These are phyloP conservation scores for Penicillium sp. DNA, from an alignment of 2,329 filamentous ascomycete genomes.

Conservation along the genomic window DNA sequence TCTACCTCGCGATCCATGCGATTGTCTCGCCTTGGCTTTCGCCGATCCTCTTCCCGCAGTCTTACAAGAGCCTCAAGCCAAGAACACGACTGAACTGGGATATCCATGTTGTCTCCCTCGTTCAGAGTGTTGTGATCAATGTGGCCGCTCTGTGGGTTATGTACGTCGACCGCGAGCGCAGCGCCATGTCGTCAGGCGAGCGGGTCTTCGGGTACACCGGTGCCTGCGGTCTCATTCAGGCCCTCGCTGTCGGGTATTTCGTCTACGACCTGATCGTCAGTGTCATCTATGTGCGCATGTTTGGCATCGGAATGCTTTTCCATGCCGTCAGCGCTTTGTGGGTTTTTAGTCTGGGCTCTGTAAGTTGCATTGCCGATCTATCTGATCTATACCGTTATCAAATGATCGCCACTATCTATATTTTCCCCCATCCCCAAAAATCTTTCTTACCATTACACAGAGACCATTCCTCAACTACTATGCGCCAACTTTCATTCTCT, in stretches of 20 bases:
- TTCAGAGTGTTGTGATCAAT: constrained; percentile 61
- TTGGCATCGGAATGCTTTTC: constrained; percentile 62
- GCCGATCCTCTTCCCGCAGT: constrained; percentile 53
- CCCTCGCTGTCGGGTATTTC: constrained; percentile 64
- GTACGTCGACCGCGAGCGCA: constrained; percentile 56
- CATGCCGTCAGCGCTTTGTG: constrained; percentile 62
- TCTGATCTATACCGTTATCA: background rate
- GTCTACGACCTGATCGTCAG: constrained; percentile 64
- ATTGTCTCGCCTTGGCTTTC: constrained; percentile 59
- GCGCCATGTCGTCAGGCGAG: constrained; percentile 53
- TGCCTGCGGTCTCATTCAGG: constrained; percentile 59
- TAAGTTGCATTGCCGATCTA: constrained; percentile 47
- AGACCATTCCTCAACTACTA: constrained; percentile 68
- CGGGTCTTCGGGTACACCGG: constrained; percentile 65
- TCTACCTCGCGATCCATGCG: constrained; percentile 59
- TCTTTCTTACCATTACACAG: constrained; percentile 39
- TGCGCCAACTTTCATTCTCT: constrained; percentile 65
- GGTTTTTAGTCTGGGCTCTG: constrained; percentile 65
- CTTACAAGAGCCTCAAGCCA: constrained; percentile 55
- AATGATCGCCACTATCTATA: background rate
- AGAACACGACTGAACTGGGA: constrained; percentile 67
- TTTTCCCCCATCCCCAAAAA: background rate
- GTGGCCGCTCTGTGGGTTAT: constrained; percentile 60
- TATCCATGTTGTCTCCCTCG: constrained; percentile 64
- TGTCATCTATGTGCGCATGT: constrained; percentile 55